Evolutionary conservation across 768 basidiomycete species (phyloP).

Genomic region (Leccinum subtestaceum): DNA sequence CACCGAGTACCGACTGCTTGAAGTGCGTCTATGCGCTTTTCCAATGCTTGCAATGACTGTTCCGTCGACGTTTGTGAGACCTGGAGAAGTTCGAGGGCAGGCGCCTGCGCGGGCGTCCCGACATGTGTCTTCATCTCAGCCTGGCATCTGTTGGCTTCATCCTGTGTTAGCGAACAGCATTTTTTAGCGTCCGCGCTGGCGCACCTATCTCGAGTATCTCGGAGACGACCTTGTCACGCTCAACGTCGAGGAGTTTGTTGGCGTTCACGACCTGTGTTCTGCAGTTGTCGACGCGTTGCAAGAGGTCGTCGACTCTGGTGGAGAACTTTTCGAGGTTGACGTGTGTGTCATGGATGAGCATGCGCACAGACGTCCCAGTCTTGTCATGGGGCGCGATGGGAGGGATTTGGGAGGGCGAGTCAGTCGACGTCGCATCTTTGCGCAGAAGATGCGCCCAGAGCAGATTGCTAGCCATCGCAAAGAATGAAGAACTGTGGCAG

Average conservation of each 20-base stretch:
- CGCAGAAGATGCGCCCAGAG: constrained; percentile 58
- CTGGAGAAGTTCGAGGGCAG: constrained; percentile 37
- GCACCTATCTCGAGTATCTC: constrained; percentile 38
- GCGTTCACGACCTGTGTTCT: constrained; percentile 51
- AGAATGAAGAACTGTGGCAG: neutral
- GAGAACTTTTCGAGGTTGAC: constrained; percentile 68
- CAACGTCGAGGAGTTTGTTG: constrained; percentile 56
- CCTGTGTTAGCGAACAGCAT: constrained; percentile 10
- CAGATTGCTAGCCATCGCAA: constrained; percentile 18
- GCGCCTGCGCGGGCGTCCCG: constrained; percentile 53
- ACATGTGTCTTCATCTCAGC: constrained; percentile 55
- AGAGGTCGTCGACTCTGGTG: constrained; percentile 50
- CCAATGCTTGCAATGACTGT: constrained; percentile 42
- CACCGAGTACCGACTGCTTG: constrained; percentile 45
- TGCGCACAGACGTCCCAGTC: constrained; percentile 64
- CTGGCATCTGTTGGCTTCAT: constrained; percentile 61
- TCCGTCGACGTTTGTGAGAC: constrained; percentile 39
- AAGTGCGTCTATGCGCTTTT: constrained; percentile 56
- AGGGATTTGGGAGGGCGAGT: constrained; percentile 24
- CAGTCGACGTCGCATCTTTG: constrained; percentile 35
- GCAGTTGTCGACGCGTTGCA: constrained; percentile 48
- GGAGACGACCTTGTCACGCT: constrained; percentile 52
- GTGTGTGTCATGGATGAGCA: constrained; percentile 73
- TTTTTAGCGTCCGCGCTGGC: neutral
- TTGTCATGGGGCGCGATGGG: constrained; percentile 58